Evolutionary conservation across 495 filamentous ascomycete genomes (phyloP), one percentile per base, ranked within the genome.

Genomic region (Massariosphaeria phaeospora): DNA sequence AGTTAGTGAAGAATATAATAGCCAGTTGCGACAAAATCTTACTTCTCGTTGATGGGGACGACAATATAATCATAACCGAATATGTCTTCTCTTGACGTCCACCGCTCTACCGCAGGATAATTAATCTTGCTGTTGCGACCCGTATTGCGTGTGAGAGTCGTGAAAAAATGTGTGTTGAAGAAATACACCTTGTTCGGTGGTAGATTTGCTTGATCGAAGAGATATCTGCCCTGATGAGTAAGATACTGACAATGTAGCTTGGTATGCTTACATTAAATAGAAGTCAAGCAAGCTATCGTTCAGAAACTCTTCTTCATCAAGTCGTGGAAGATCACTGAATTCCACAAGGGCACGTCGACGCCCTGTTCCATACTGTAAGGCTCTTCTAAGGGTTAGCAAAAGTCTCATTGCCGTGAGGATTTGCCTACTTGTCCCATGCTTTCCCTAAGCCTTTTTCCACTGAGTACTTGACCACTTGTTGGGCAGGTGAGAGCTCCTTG

Each of bases 201-300:
- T 76, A 31, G 81, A 64, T 72, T 73, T 7, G 33, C 33, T 20
- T 77, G 66, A 42, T 81, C 72, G 38, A 84, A 72, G 45, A 80
- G 69, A 81, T 12, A 95, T 71, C 61, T 84, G 86, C 24, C 42
- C 30, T 24, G 9, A 62, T 69, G 42, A 71, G 61, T 49, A 25
- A 15, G 13, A 3, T 20, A 3, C 48, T 31, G 40, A 38, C 23
- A 15, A 15, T 10, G 15, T 10, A 24, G 27, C 13, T 26, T 3
- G 2, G 23, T 15, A n/a, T 8, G 36, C 52, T 33, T 61, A 65
- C 45, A 81, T 81, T 30, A 96, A 76, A 61, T 91, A 94, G 66
- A 96, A 96, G 17, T 76, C 81, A 49, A 98, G 84, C 24, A 98
- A 71, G 64, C 88, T 95, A 70, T 98, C 93, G 61, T 98, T 98